Evolutionary conservation across 306 rosid species (phyloP).

Genomic region (Fragaria nilgerrensis): DNA sequence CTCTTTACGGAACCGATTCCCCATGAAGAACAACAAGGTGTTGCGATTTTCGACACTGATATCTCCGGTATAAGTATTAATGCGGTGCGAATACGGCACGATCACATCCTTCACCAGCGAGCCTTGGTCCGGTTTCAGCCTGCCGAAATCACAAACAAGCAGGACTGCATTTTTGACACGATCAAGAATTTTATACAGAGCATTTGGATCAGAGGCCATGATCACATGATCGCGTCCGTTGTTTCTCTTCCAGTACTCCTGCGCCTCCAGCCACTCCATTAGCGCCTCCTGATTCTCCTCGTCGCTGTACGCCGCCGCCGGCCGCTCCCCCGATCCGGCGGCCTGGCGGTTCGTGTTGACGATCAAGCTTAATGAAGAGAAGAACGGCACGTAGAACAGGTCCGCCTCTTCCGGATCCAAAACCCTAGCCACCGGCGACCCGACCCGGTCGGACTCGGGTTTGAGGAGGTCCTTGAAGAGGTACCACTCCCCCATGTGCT

Average conservation of each 20-base stretch:
- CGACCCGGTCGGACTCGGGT: constrained; percentile 48
- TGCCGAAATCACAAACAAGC: constrained; percentile 83
- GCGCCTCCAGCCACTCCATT: constrained; percentile 74
- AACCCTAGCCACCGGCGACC: constrained; percentile 53
- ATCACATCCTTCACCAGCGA: constrained; percentile 85
- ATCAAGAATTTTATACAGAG: constrained; percentile 63
- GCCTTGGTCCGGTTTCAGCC: constrained; percentile 74
- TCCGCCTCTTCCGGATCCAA: constrained; percentile 90
- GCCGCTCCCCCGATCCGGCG: constrained; percentile 29
- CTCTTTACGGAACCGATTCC: constrained; percentile 91
- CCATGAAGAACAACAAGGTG: constrained; percentile 89
- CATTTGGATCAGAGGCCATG: constrained; percentile 90
- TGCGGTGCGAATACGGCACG: constrained; percentile 82
- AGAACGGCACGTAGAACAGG: constrained; percentile 74
- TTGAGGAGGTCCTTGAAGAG: constrained; percentile 58
- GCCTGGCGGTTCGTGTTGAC: constrained; percentile 58
- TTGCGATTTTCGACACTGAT: constrained; percentile 49
- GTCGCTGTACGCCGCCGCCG: constrained; percentile 49
- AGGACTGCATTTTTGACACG: constrained; percentile 54
- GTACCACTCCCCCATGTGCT: constrained; percentile 97
- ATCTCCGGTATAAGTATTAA: constrained; percentile 50
- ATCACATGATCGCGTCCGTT: constrained; percentile 86
- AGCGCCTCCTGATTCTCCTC: constrained; percentile 82
- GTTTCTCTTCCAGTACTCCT: constrained; percentile 76
- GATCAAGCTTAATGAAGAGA: constrained; percentile 73